phyloP scores from a whole-genome alignment of 768 basidiomycete species.

The Podaxis carcinomalis region DNA sequence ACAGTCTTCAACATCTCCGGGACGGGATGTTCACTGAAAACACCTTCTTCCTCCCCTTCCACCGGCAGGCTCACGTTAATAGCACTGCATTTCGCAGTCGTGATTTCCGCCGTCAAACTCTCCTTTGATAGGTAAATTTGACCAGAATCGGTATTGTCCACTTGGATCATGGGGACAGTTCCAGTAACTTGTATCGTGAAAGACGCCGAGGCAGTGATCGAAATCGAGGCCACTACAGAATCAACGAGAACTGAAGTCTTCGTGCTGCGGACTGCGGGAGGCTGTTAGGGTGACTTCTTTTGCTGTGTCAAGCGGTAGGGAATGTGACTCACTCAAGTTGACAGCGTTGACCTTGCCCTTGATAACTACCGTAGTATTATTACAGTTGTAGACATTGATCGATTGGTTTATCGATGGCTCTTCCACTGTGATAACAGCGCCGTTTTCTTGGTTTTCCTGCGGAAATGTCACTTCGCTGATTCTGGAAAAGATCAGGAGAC shows the following conservation, averaged over 20 bases:
- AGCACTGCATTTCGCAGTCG: constrained; percentile 88
- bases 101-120: constrained; percentile 76
- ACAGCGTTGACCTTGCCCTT: constrained; percentile 96
- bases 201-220: constrained; percentile 87
- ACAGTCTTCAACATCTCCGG: constrained; percentile 95
- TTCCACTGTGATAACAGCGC: constrained; percentile 65
- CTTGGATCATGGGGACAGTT: constrained; percentile 82
- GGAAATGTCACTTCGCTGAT: not conserved
- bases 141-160: constrained; percentile 94
- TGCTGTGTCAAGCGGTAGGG: constrained; percentile 6
- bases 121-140: constrained; percentile 89
- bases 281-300: not conserved
- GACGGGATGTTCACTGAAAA: constrained; percentile 84
- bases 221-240: constrained; percentile 88
- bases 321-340: constrained; percentile 60
- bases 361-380: constrained; percentile 75
- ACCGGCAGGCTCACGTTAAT: constrained; percentile 90
- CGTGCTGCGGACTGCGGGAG: constrained; percentile 69
- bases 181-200: constrained; percentile 93
- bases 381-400: constrained; percentile 89
- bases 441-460: constrained; percentile 92
- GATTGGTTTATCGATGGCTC: constrained; percentile 76
- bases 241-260: constrained; percentile 88
- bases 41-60: constrained; percentile 85
- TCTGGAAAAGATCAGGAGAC: constrained; percentile 18